Percentiles rank a stretch among this genome's conserved stretches.
Evolutionary conservation across 352 stramenopile species (phyloP).

Genomic region (Pythium sukuiense): DNA sequence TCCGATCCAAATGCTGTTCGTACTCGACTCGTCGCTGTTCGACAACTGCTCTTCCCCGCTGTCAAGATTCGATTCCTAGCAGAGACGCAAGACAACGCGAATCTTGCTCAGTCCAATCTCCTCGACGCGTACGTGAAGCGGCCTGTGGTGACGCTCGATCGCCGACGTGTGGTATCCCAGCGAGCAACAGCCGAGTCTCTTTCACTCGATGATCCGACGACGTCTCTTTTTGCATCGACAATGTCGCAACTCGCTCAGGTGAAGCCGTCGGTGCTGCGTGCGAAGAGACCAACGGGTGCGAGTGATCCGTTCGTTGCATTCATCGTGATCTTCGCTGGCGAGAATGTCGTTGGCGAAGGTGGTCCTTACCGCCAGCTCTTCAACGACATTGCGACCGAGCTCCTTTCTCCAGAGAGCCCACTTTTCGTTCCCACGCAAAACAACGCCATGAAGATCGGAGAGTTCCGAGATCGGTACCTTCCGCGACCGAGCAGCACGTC

Average conservation of each 20-base stretch:
- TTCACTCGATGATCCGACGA: conserved; percentile 43
- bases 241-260: conserved; percentile 56
- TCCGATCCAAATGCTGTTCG: conserved; percentile 53
- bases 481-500: conserved; percentile 58
- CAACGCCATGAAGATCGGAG: conserved; percentile 64
- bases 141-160: conserved; percentile 70
- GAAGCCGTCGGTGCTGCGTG: conserved; percentile 47
- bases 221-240: conserved; percentile 70
- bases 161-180: conserved; percentile 45
- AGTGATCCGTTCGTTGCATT: conserved; percentile 83
- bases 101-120: conserved; percentile 46
- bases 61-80: conserved; percentile 79
- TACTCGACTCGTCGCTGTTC: conserved; percentile 49
- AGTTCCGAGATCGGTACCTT: conserved; percentile 68
- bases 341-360: conserved; percentile 81
- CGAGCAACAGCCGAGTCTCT: conserved; percentile 25
- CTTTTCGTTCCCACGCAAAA: conserved; percentile 79
- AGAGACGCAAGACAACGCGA: conserved; percentile 71
- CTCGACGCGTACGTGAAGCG: conserved; percentile 50
- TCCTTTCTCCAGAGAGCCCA: conserved; percentile 46
- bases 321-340: conserved; percentile 71
- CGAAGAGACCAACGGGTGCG: conserved; percentile 71
- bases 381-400: conserved; percentile 70
- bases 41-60: conserved; percentile 68
- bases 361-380: conserved; percentile 81